A percentile compares a stretch with the other conserved stretches of the same genome.
Conservation (phyloP, 2,329 filamentous ascomycete genomes). For the Stemphylium vesicarium region DNA sequence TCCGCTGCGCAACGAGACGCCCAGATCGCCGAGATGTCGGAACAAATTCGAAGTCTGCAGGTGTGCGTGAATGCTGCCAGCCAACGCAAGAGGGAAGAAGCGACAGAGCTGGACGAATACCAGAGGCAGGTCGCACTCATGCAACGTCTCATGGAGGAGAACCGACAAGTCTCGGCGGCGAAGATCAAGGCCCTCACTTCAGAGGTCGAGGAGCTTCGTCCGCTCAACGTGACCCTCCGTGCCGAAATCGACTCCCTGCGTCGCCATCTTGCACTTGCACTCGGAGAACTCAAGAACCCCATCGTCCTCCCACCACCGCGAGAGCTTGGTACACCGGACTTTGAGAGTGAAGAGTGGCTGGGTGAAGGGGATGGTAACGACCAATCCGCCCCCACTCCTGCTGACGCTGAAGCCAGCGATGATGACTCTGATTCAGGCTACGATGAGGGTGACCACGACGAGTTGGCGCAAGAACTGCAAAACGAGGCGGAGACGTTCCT, state of each 20-base stretch:
- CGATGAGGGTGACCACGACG: constrained; percentile 65
- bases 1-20: constrained; percentile 92
- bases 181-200: constrained; percentile 82
- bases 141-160: constrained; percentile 96
- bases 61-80: constrained; percentile 67
- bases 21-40: constrained; percentile 92
- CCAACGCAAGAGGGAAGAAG: constrained; percentile 77
- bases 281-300: constrained; percentile 87
- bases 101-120: constrained; percentile 90
- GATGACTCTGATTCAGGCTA: constrained; percentile 58
- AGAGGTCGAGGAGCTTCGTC: constrained; percentile 57
- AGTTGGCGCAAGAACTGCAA: constrained; percentile 70
- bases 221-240: constrained; percentile 63
- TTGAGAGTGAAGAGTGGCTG: constrained; percentile 43
- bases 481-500: constrained; percentile 85
- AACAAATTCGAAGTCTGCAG: constrained; percentile 88
- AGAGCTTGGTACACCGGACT: constrained; percentile 33
- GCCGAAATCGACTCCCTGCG: constrained; percentile 83
- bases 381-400: constrained; percentile 25
- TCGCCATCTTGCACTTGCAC: constrained; percentile 84
- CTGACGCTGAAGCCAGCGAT: constrained; percentile 46
- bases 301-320: constrained; percentile 66
- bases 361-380: constrained; percentile 36
- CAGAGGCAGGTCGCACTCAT: constrained; percentile 87
- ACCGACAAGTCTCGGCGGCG: constrained; percentile 84